Evolutionary conservation across 495 filamentous ascomycete genomes (phyloP), one percentile per base, ranked within the genome.

Genomic region (Penicillium argentinense): DNA sequence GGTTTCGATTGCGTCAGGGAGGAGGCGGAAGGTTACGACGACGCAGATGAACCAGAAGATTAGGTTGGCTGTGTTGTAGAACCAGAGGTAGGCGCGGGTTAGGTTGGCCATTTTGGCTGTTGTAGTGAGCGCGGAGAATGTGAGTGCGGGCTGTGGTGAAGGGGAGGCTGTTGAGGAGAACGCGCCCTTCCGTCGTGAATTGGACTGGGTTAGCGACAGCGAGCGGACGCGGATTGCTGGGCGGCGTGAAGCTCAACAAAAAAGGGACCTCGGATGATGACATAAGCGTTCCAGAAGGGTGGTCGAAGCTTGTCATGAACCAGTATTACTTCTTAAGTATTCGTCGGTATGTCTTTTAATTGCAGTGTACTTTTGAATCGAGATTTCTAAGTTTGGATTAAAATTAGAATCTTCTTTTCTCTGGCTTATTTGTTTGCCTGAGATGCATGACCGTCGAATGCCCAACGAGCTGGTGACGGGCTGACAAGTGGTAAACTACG

Each of bases 51-150:
- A 59, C 93, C 93, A 98, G 48, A 90, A 76, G 32, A 83, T 43
- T 43, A 87, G 81, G 53, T 81, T 89, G 49, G 84, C 55, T 53
- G 80, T 69, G 66, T 97, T 98, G 80, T 97, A 98, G 60, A 79
- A 63, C 63, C 87, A 77, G 29, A 97, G 81, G 72, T 95, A 95
- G 42, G 44, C 42, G 37, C 53, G 51, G 45, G 58, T 59, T 13
- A 66, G 50, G 47, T 62, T 7, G 18, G 49, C 27, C 42, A 57
- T 62, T 57, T 24, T 50, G 21, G 46, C 36, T 36, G 30, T 14
- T 29, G 13, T 12, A n/a, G n/a, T n/a, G n/a, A n/a, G n/a, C n/a
- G n/a, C n/a, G n/a, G n/a, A n/a, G n/a, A n/a, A n/a, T n/a, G n/a
- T n/a, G n/a, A n/a, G n/a, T n/a, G n/a, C n/a, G n/a, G n/a, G n/a